These are phyloP conservation scores for Elongisporangium undulatum DNA, from an alignment of 352 stramenopile species.

Conservation along the genomic window DNA sequence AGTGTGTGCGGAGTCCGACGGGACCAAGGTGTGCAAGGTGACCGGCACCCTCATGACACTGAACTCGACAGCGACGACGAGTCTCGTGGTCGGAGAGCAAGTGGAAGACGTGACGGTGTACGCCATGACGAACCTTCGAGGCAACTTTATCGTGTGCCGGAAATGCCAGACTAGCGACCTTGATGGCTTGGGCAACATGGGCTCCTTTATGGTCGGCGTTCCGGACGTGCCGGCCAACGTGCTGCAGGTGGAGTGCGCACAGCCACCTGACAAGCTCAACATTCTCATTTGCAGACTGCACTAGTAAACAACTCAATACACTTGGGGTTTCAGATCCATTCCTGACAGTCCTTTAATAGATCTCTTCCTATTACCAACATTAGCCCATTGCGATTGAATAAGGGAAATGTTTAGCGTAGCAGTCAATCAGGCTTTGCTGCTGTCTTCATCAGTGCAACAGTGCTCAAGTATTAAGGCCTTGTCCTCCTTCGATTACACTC, in stretches of 20 bases:
- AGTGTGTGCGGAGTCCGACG: background rate
- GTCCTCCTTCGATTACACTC: background rate
- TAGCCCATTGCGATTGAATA: too few species aligned
- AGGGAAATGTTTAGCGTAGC: too few species aligned
- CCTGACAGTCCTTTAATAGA: too few species aligned
- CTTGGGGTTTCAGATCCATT: background rate
- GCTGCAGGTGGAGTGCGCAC: background rate
- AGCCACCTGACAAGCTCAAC: background rate
- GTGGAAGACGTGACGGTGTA: background rate
- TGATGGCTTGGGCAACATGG: background rate
- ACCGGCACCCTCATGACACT: background rate
- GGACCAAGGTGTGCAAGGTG: background rate
- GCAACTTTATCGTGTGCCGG: background rate
- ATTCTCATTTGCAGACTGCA: background rate
- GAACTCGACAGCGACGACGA: background rate
- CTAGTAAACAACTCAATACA: too few species aligned
- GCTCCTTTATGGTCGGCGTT: background rate
- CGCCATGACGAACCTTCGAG: background rate
- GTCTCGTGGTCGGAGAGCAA: background rate
- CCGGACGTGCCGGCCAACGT: background rate
- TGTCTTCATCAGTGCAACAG: too few species aligned
- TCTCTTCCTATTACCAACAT: too few species aligned
- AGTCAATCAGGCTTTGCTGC: too few species aligned
- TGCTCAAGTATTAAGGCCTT: background rate
- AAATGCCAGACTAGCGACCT: background rate